Evolutionary conservation across 2,329 filamentous ascomycete genomes (phyloP).

Genomic region (Fusarium algeriense): DNA sequence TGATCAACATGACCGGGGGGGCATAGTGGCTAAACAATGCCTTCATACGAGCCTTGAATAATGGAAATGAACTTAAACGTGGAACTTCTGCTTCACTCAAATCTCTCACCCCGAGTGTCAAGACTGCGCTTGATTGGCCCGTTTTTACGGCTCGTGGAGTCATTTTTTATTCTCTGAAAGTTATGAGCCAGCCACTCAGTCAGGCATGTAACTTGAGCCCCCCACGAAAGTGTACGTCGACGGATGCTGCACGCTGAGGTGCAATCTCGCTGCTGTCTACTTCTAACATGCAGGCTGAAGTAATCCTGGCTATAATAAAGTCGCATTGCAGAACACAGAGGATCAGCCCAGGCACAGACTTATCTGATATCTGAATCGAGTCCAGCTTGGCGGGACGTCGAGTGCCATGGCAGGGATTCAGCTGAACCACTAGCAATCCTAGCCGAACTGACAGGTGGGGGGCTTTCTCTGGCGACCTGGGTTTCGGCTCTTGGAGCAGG

Average conservation of each 20-base stretch:
- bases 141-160: neutral
- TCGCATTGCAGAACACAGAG: slow-evolving; percentile 4
- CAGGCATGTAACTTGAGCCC: neutral
- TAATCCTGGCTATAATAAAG: slow-evolving; percentile 7
- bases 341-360: slow-evolving; percentile 6
- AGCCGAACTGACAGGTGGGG: slow-evolving; percentile 43
- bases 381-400: slow-evolving; percentile 11
- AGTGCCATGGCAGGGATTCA: slow-evolving; percentile 26
- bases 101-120: neutral
- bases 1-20: neutral
- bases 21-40: neutral
- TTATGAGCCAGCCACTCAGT: neutral
- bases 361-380: slow-evolving; percentile 17
- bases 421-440: slow-evolving; percentile 37
- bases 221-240: neutral
- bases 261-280: slow-evolving; percentile 9
- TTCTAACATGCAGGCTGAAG: slow-evolving; percentile 7
- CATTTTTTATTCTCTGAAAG: neutral
- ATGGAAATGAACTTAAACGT: neutral
- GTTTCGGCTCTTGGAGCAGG: slow-evolving; percentile 27
- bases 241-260: neutral
- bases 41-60: neutral
- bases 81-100: neutral
- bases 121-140: neutral
- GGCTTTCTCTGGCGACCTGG: neutral